Percentiles rank a stretch among this genome's conserved stretches.
Evolutionary conservation across 2,329 filamentous ascomycete genomes (phyloP).

Genomic region (Exophiala aquamarina): DNA sequence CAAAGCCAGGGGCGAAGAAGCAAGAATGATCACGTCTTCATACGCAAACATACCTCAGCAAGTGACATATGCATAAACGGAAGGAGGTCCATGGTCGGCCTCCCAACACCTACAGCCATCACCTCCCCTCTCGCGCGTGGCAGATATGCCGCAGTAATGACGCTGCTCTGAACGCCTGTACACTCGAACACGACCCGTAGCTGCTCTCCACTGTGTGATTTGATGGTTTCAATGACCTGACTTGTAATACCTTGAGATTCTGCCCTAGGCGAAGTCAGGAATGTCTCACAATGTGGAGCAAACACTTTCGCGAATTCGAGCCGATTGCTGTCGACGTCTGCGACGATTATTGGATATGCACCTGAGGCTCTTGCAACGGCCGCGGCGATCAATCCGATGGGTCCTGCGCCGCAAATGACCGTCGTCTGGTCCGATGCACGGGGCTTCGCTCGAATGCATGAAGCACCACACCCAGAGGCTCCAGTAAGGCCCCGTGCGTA

Average conservation of each 20-base stretch:
- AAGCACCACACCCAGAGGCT: constrained; percentile 64
- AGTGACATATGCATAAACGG: constrained; percentile 67
- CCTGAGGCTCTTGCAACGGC: constrained; percentile 61
- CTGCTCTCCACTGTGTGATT: constrained; percentile 51
- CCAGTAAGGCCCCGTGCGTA: constrained; percentile 62
- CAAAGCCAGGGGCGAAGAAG: not conserved
- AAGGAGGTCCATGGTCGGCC: constrained; percentile 62
- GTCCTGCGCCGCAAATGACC: constrained; percentile 62
- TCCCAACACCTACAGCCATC: constrained; percentile 66
- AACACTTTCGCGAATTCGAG: constrained; percentile 60
- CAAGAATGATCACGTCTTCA: not conserved
- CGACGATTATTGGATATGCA: constrained; percentile 64
- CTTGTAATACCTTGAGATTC: too few species aligned
- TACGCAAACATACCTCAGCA: constrained; percentile 44
- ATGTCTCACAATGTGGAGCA: constrained; percentile 55
- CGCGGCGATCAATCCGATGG: constrained; percentile 61
- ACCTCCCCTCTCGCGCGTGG: constrained; percentile 60
- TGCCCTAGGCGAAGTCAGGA: constrained; percentile 47
- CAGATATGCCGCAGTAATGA: constrained; percentile 59
- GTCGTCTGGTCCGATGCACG: constrained; percentile 53
- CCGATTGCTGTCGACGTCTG: constrained; percentile 58
- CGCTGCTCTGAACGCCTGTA: constrained; percentile 64
- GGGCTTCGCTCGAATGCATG: constrained; percentile 56
- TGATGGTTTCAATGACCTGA: constrained; percentile 36
- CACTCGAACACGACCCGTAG: constrained; percentile 64